A percentile compares a stretch with the other conserved stretches of the same genome.
Evolutionary conservation across 176 grass and related monocot genomes (phyloP).

Genomic region (Phyllostachys edulis): DNA sequence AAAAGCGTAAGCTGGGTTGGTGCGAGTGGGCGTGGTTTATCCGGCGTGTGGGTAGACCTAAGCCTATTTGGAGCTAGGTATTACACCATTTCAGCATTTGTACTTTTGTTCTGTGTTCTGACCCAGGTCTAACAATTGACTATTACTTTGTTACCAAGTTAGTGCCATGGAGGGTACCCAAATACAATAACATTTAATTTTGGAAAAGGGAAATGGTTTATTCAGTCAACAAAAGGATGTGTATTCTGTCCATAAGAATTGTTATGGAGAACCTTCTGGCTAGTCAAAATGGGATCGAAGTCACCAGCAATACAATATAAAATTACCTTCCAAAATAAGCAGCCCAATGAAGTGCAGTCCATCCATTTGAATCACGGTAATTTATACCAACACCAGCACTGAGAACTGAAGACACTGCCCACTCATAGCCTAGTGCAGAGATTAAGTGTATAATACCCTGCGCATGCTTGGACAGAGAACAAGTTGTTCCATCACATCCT

Average conservation of each 20-base stretch:
- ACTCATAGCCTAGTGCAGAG: conserved; percentile 83
- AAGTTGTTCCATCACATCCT: conserved; percentile 38
- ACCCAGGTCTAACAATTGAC: neutral
- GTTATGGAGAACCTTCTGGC: conserved; percentile 4
- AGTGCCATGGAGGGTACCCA: no score
- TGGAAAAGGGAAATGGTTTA: no score
- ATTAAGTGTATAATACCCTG: conserved; percentile 93
- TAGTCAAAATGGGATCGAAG: neutral
- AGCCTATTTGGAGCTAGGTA: no score
- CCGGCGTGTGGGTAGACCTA: no score
- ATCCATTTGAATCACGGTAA: conserved; percentile 94
- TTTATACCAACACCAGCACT: conserved; percentile 76
- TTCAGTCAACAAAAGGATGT: conserved; percentile 16
- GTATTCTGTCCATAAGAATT: conserved; percentile 3
- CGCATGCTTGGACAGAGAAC: conserved; percentile 75
- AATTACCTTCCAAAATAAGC: conserved; percentile 89
- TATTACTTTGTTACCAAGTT: conserved; percentile 13
- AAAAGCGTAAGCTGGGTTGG: no score
- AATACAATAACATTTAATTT: no score
- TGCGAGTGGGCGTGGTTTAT: no score
- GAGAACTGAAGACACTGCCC: conserved; percentile 75
- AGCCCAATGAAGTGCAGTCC: conserved; percentile 99
- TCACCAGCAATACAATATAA: conserved; percentile 14
- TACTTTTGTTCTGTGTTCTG: conserved; percentile 6
- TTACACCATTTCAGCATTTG: neutral